Conservation (phyloP, 2,329 filamentous ascomycete species). For the Niveomyces coronatus region DNA sequence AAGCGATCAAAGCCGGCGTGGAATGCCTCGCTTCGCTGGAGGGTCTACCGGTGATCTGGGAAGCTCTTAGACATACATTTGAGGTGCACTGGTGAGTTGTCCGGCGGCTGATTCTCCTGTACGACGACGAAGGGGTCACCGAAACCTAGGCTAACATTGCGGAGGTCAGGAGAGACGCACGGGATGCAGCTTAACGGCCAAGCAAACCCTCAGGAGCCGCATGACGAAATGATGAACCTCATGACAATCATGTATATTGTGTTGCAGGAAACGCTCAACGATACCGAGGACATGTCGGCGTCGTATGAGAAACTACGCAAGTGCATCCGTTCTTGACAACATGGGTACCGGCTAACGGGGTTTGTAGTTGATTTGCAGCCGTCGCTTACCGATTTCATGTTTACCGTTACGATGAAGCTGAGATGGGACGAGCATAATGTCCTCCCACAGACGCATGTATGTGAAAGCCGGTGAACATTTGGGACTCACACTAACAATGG, state of each 20-base stretch:
- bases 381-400: constrained; percentile 59
- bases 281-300: constrained; percentile 36
- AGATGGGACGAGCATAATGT: constrained; percentile 61
- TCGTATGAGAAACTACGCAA: constrained; percentile 41
- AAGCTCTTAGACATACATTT: constrained; percentile 37
- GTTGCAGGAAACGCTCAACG: constrained; percentile 46
- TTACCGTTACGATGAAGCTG: constrained; percentile 56
- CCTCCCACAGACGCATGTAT: constrained; percentile 54
- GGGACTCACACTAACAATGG: constrained; percentile 13
- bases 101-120: background rate
- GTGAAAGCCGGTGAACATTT: constrained; percentile 7
- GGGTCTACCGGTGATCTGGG: constrained; percentile 42
- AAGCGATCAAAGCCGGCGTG: constrained; percentile 46
- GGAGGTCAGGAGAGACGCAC: constrained; percentile 37
- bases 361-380: constrained; percentile 48
- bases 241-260: constrained; percentile 54
- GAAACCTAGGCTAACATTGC: constrained; percentile 24
- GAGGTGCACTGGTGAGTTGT: constrained; percentile 41
- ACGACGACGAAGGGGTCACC: no score
- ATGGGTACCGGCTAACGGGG: constrained; percentile 11
- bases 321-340: constrained; percentile 16
- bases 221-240: constrained; percentile 51
- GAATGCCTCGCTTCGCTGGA: constrained; percentile 39
- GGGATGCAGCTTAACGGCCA: constrained; percentile 19
- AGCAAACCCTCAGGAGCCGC: constrained; percentile 37